phyloP scores from a whole-genome alignment of 2,329 filamentous ascomycete genomes.

The Neopestalotiopsis clavispora region DNA sequence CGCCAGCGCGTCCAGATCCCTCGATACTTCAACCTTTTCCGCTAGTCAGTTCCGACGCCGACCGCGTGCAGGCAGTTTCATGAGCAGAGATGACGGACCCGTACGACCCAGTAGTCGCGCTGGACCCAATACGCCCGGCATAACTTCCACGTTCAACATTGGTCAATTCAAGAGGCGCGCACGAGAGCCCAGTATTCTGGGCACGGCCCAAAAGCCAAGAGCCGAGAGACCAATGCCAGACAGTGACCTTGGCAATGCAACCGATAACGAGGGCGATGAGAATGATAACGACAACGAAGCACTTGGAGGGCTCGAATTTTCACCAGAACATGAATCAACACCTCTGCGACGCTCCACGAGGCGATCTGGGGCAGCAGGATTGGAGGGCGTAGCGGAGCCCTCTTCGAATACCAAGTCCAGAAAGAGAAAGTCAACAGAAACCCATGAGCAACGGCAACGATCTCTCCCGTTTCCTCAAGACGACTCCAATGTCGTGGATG shows the following conservation, averaged over 20 bases:
- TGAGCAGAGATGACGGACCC: conserved; percentile 36
- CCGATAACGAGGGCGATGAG: conserved; percentile 48
- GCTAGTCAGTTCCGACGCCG: conserved; percentile 36
- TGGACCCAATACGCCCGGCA: conserved; percentile 35
- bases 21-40: conserved; percentile 36
- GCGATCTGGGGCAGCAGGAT: conserved; percentile 30
- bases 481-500: conserved; percentile 27
- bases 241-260: conserved; percentile 34
- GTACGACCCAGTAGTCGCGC: conserved; percentile 38
- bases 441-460: conserved; percentile 40
- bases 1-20: conserved; percentile 34
- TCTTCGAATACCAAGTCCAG: conserved; percentile 44
- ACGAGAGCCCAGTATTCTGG: conserved; percentile 66
- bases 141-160: conserved; percentile 52
- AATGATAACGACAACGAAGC: conserved; percentile 46
- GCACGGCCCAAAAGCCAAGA: conserved; percentile 52
- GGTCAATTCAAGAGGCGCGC: conserved; percentile 61
- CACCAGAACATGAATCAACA: conserved; percentile 71
- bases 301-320: conserved; percentile 56
- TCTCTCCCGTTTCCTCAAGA: conserved; percentile 38
- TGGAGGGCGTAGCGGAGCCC: conserved; percentile 29
- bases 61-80: conserved; percentile 38
- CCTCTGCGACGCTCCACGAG: conserved; percentile 59
- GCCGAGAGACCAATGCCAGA: conserved; percentile 35
- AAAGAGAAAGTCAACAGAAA: conserved; percentile 62